Conservation (phyloP, 2,329 filamentous ascomycete species). For the Thielaviopsis ethacetica region DNA sequence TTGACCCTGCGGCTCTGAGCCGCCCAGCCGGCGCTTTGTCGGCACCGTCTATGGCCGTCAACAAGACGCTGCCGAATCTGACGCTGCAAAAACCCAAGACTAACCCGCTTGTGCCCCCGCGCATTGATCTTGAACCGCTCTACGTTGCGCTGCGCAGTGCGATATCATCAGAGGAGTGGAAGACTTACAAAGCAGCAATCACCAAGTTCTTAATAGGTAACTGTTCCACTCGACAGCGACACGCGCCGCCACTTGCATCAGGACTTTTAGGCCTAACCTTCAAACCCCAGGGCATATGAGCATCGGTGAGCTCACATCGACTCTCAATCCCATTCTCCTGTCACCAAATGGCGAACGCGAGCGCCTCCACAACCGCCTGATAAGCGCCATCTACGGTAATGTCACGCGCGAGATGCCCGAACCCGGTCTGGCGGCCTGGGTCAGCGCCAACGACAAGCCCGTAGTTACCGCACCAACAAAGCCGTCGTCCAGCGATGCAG, state of each 20-base stretch:
- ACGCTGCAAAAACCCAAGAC: conserved; percentile 35
- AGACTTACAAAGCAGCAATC: conserved; percentile 44
- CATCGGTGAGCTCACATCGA: conserved; percentile 39
- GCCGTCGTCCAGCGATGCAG: conserved; percentile 46
- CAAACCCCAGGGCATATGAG: conserved; percentile 8
- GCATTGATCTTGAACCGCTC: conserved; percentile 50
- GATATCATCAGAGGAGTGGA: conserved; percentile 46
- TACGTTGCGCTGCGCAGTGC: conserved; percentile 44
- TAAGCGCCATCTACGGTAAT: conserved; percentile 52
- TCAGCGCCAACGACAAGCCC: conserved; percentile 55
- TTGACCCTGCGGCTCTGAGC: conserved; percentile 53
- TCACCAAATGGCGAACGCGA: conserved; percentile 41
- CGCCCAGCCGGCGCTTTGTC: conserved; percentile 40
- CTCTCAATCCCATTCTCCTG: conserved; percentile 44
- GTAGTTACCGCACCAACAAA: conserved; percentile 39
- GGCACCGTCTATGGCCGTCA: conserved; percentile 16
- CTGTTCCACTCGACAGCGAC: no score
- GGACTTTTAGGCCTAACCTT: not conserved
- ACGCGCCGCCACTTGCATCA: not conserved
- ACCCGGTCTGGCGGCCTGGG: conserved; percentile 51
- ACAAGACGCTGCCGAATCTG: conserved; percentile 35
- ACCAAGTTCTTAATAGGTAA: conserved; percentile 47
- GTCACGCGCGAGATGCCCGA: conserved; percentile 54
- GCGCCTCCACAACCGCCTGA: conserved; percentile 51
- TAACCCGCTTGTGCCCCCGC: conserved; percentile 45